Base-by-base conservation (phyloP, 495 filamentous ascomycete species). In the Penicillium turbatum region DNA sequence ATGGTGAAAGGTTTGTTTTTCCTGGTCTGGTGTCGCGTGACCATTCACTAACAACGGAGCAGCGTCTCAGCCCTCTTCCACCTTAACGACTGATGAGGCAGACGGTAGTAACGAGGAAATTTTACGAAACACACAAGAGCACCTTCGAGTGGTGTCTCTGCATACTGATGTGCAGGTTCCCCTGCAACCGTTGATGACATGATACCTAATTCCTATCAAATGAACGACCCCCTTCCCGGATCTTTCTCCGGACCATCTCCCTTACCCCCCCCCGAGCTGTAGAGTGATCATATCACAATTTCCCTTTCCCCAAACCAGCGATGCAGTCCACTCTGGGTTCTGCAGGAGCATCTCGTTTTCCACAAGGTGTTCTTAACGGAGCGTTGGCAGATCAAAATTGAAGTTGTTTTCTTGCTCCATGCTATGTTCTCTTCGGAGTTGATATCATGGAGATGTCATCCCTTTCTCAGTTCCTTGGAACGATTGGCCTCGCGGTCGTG, bases 1-100 rank as follows among this genome's bases (percentile, higher is more conserved):
- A 96, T 69, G 93, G 86, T 60, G 80, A 83, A 76, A 82, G 79
- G 82, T 71, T 71, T 63, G 69, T 71, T 53, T 51, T 52, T 55
- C 41, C 53, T 50, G 42, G 43, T 24, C 41, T 30, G 26, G 17
- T 51, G 27, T 48, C 46, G 39, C 13, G 36, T 35, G 35, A 37
- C 21, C 26, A 27, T 42, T 10, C 44, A 55, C 44, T 55, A 49
- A 55, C 52, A 24, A 32, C 4, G 32, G 12, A 41, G 44, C 73
- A 92, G 87, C 56, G 90, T 95, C 68, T 92, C 88, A 52, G 85
- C 88, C 29, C 71, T 95, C 41, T 93, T 92, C 74, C 85, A 90
- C 58, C 86, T 78, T 56, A 71, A 69, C 50, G 74, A 78, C 41
- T 77, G 64, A 70, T 46, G 43, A 49, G 45, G 43, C 56, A 42